A percentile compares a stretch with the other conserved stretches of the same genome.
These are phyloP conservation scores for Citrus inodora DNA, from an alignment of 345 rosid species.

Conservation along the genomic window DNA sequence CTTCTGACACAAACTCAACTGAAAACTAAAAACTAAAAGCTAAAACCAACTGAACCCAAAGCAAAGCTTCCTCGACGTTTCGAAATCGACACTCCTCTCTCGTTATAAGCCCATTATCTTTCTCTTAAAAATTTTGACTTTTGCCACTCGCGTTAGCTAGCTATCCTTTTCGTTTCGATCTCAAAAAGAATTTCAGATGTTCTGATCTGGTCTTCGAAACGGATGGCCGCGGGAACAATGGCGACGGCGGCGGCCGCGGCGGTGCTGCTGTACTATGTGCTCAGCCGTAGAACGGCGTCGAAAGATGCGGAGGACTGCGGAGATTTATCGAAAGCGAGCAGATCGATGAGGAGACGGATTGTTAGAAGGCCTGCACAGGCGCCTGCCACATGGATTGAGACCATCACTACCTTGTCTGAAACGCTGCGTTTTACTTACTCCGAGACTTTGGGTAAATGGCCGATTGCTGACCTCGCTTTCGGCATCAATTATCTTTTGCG, in stretches of 20 bases:
- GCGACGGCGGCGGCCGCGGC: conserved; percentile 89
- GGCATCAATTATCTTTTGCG: conserved; percentile 91
- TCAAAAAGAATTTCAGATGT: background rate
- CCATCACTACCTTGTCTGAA: conserved; percentile 77
- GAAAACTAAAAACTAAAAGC: background rate
- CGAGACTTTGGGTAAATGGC: conserved; percentile 98
- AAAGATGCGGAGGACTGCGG: conserved; percentile 37
- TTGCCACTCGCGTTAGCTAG: background rate
- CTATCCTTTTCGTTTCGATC: background rate
- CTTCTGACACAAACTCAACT: background rate
- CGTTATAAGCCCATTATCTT: background rate
- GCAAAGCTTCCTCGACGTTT: background rate
- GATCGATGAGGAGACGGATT: conserved; percentile 65
- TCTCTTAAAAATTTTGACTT: background rate
- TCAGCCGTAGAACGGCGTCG: conserved; percentile 52
- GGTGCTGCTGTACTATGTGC: conserved; percentile 56
- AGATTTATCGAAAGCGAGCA: conserved; percentile 54
- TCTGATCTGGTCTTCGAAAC: background rate
- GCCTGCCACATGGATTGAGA: conserved; percentile 93
- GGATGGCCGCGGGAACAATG: conserved; percentile 88
- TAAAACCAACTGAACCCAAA: background rate
- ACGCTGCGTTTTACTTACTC: conserved; percentile 89
- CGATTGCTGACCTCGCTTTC: conserved; percentile 91
- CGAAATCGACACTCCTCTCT: background rate
- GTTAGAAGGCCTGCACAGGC: conserved; percentile 84